phyloP scores from a whole-genome alignment of 345 rosid genomes.

The Eutrema heterophyllum region DNA sequence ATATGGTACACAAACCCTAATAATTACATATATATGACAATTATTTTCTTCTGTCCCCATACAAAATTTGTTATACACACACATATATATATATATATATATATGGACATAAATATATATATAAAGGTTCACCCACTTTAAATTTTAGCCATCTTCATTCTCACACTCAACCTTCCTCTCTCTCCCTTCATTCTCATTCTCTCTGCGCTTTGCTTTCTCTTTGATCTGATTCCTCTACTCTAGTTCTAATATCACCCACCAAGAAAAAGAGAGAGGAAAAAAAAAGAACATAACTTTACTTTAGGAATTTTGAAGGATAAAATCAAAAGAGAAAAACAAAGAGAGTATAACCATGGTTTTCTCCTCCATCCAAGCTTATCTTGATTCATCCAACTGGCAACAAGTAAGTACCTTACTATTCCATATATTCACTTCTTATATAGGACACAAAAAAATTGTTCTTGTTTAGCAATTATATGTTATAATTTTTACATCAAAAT shows the following conservation, averaged over 20 bases:
- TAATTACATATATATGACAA: constrained; percentile 25
- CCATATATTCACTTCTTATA: constrained; percentile 16
- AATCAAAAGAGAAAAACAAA: constrained; percentile 44
- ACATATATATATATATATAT: neutral
- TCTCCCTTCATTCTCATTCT: constrained; percentile 32
- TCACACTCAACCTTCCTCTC: constrained; percentile 29
- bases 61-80: constrained; percentile 9
- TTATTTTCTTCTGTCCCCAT: neutral
- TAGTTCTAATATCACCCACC: constrained; percentile 12
- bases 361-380: constrained; percentile 87
- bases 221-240: constrained; percentile 52
- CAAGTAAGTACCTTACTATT: constrained; percentile 52
- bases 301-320: constrained; percentile 30
- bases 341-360: constrained; percentile 62
- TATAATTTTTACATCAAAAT: neutral
- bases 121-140: constrained; percentile 63
- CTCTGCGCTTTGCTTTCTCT: constrained; percentile 26
- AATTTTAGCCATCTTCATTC: constrained; percentile 44
- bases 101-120: constrained; percentile 25
- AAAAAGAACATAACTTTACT: constrained; percentile 13
- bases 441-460: constrained; percentile 9
- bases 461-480: constrained; percentile 5
- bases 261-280: neutral
- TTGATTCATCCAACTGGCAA: constrained; percentile 98
- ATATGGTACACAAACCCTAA: constrained; percentile 33